Evolutionary conservation across 2,329 filamentous ascomycete genomes (phyloP).

Genomic region (Scopulariopsis brevicaulis): DNA sequence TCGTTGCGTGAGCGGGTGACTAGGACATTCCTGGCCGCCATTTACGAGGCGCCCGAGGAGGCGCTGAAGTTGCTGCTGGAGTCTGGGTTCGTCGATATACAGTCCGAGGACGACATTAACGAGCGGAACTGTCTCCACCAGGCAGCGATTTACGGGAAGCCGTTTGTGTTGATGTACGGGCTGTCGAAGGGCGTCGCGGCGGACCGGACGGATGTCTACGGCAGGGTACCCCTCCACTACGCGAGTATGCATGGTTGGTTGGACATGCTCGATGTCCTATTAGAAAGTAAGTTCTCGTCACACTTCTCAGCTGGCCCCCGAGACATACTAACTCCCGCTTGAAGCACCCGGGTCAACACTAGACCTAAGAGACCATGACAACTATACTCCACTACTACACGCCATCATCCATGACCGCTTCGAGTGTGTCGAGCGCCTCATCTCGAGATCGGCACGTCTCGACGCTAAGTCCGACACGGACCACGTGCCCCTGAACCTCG

Average conservation of each 20-base stretch:
- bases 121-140: slow-evolving; percentile 94
- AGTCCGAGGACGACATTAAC: slow-evolving; percentile 94
- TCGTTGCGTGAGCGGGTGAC: slow-evolving; percentile 67
- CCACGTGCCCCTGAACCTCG: slow-evolving; percentile 87
- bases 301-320: background rate
- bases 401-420: slow-evolving; percentile 83
- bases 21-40: slow-evolving; percentile 78
- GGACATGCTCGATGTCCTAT: slow-evolving; percentile 66
- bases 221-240: slow-evolving; percentile 86
- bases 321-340: background rate
- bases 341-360: slow-evolving; percentile 64
- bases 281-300: slow-evolving; percentile 39
- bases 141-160: slow-evolving; percentile 85
- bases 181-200: slow-evolving; percentile 68
- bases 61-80: slow-evolving; percentile 67
- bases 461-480: slow-evolving; percentile 79
- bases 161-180: slow-evolving; percentile 64
- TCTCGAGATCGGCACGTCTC: slow-evolving; percentile 69
- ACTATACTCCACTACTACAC: slow-evolving; percentile 92
- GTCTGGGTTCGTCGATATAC: slow-evolving; percentile 76
- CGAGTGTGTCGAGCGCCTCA: slow-evolving; percentile 66
- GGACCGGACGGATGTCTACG: slow-evolving; percentile 81
- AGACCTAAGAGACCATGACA: slow-evolving; percentile 86
- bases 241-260: slow-evolving; percentile 89
- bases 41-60: slow-evolving; percentile 71